phyloP scores from a whole-genome alignment of 768 basidiomycete species.

The Lactarius quietus region DNA sequence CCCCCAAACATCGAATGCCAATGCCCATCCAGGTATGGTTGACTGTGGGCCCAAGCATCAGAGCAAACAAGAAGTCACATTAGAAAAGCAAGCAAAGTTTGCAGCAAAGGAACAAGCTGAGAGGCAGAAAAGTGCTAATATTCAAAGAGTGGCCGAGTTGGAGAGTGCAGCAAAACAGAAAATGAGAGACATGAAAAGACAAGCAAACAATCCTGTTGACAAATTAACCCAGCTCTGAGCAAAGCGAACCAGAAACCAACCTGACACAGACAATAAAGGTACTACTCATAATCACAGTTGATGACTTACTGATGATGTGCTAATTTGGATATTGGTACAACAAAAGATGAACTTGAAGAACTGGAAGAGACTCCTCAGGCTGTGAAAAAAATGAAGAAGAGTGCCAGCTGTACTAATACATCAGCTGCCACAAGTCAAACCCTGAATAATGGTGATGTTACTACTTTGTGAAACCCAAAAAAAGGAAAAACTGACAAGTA shows the following conservation, averaged over 20 bases:
- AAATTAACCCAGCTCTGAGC: not conserved
- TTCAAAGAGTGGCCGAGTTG: not conserved
- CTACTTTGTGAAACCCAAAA: not conserved
- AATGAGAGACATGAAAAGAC: not conserved
- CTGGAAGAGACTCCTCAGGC: too few species aligned
- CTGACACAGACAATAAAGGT: not conserved
- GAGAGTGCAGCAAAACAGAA: not conserved
- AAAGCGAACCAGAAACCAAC: not conserved
- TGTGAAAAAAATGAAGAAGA: too few species aligned
- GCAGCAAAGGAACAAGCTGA: not conserved
- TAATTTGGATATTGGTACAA: too few species aligned
- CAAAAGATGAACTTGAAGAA: not conserved
- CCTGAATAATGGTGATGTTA: too few species aligned
- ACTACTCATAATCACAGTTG: not conserved
- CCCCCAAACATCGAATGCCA: not conserved
- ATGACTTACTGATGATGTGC: too few species aligned
- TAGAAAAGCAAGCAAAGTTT: not conserved
- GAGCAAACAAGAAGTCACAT: not conserved
- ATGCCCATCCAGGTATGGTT: not conserved
- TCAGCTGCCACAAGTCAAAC: not conserved
- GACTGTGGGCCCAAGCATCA: not conserved
- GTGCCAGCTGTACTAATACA: too few species aligned
- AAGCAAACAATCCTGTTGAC: not conserved
- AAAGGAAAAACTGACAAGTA: too few species aligned
- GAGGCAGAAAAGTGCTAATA: not conserved